Evolutionary conservation across 768 basidiomycete genomes (phyloP).

Genomic region (Suillus plorans): DNA sequence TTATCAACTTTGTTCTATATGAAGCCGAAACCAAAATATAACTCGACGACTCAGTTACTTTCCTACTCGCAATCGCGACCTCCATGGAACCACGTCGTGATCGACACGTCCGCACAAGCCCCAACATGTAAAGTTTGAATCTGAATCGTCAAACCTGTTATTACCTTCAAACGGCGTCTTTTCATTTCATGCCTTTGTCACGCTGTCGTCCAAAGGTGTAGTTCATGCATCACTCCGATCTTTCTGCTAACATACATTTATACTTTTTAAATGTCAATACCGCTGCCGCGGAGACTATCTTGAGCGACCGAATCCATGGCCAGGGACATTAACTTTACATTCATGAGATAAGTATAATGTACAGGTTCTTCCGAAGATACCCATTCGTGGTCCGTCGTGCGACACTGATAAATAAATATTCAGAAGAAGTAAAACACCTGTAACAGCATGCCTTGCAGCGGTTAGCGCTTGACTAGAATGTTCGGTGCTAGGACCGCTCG

Average conservation of each 20-base stretch:
- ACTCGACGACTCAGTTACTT: too few species aligned
- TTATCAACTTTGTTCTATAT: too few species aligned
- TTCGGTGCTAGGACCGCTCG: neutral
- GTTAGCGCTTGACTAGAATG: neutral
- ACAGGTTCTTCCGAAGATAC: neutral
- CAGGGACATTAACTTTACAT: neutral
- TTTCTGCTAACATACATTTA: neutral
- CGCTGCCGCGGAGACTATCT: neutral
- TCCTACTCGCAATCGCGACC: too few species aligned
- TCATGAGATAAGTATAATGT: neutral
- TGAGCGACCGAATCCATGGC: neutral
- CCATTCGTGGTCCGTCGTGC: constrained; percentile 18
- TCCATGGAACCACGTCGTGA: too few species aligned
- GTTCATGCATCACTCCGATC: neutral
- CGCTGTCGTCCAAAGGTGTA: neutral
- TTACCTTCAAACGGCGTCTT: neutral
- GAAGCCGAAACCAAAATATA: too few species aligned
- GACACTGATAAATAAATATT: neutral
- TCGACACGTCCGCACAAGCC: too few species aligned
- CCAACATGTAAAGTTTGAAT: too few species aligned
- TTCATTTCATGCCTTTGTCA: neutral
- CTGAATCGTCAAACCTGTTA: too few species aligned
- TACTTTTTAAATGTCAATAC: neutral
- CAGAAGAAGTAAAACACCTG: neutral
- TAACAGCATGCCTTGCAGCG: neutral